Evolutionary conservation across 257 asterid genomes (phyloP).

Genomic region (Scutellaria minor): DNA sequence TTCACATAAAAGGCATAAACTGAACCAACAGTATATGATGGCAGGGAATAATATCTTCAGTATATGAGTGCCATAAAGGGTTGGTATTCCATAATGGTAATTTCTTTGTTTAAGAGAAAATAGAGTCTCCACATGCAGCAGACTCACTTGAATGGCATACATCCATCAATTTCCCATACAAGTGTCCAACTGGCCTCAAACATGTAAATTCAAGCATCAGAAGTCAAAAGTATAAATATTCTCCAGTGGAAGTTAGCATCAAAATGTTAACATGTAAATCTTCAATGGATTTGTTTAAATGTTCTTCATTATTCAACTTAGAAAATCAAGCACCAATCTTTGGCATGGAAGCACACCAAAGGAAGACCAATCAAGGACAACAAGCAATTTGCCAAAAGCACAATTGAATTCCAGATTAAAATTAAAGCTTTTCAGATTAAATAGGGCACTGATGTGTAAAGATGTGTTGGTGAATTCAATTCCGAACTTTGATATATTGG

Average conservation of each 20-base stretch:
- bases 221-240: neutral
- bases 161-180: slow-evolving; percentile 25
- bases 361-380: slow-evolving; percentile 9
- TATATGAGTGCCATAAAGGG: slow-evolving; percentile 42
- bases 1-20: neutral
- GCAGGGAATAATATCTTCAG: slow-evolving; percentile 89
- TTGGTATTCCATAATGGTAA: slow-evolving; percentile 49
- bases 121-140: slow-evolving; percentile 34
- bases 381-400: neutral
- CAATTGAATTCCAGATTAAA: slow-evolving; percentile 11
- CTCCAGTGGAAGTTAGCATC: slow-evolving; percentile 8
- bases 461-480: slow-evolving; percentile 6
- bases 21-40: slow-evolving; percentile 20
- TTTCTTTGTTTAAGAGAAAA: neutral
- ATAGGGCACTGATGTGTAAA: neutral
- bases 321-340: slow-evolving; percentile 26
- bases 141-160: slow-evolving; percentile 19
- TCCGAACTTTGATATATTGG: neutral
- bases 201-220: slow-evolving; percentile 25
- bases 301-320: slow-evolving; percentile 2
- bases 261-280: slow-evolving; percentile 40
- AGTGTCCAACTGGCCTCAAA: slow-evolving; percentile 34
- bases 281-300: slow-evolving; percentile 33
- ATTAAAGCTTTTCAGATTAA: slow-evolving; percentile 14
- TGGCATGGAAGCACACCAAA: slow-evolving; percentile 26